phyloP scores from a whole-genome alignment of 208 protist species.

The Blastocrithidia nonstop region DNA sequence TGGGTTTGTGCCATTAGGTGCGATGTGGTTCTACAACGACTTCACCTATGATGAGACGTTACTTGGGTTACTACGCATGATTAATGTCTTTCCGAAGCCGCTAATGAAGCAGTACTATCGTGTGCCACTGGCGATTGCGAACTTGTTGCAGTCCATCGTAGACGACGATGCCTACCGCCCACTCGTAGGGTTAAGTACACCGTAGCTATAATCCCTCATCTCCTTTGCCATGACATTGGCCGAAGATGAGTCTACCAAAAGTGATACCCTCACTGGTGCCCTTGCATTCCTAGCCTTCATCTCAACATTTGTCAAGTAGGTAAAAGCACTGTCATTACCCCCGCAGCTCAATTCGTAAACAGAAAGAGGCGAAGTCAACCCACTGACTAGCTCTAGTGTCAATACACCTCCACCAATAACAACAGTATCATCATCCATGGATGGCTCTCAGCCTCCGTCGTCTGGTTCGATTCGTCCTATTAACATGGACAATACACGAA shows the following conservation, averaged over 20 bases:
- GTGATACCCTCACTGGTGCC: constrained; percentile 30
- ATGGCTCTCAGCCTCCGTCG: too few species aligned
- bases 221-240: constrained; percentile 34
- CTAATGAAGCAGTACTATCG: constrained; percentile 62
- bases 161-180: constrained; percentile 58
- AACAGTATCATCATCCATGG: too few species aligned
- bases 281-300: constrained; percentile 68
- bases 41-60: constrained; percentile 65
- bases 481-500: too few species aligned
- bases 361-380: too few species aligned
- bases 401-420: too few species aligned
- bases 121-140: constrained; percentile 25
- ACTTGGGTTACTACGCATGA: constrained; percentile 44
- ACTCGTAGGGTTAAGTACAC: constrained; percentile 29
- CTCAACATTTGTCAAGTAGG: constrained; percentile 43
- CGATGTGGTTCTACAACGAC: constrained; percentile 76
- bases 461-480: too few species aligned
- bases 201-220: constrained; percentile 42
- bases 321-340: constrained; percentile 30
- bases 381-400: too few species aligned
- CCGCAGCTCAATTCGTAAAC: too few species aligned
- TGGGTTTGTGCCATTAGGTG: constrained; percentile 59
- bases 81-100: constrained; percentile 28
- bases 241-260: constrained; percentile 47
- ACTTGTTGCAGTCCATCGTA: constrained; percentile 43